Evolutionary conservation across 2,329 filamentous ascomycete species (phyloP), one percentile per base, ranked within the genome.

Genomic region (Cercospora sojina): DNA sequence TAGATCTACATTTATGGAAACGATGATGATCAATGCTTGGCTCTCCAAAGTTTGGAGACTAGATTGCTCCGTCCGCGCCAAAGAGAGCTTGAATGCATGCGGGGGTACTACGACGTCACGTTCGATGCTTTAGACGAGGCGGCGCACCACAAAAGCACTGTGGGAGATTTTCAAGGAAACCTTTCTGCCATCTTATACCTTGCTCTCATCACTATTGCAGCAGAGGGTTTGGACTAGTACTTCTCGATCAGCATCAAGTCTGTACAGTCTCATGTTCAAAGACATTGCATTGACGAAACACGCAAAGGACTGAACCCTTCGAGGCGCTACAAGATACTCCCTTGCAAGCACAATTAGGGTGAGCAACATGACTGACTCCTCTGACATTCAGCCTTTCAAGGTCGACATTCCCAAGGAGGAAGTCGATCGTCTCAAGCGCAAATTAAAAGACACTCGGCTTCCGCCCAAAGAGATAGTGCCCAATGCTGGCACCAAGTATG

Each of bases 381-480:
- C 25, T 51, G 59, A 62, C 59, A 74, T 79, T 64, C 75, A 70
- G 5, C 72, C 76, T 0, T 79, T 79, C 70, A 73, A 76, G 32
- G 74, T 78, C 25, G 72, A 66, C 5, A 76, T 80, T 27, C 73
- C 77, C 1, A 63, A 75, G 60, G 72, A 74, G 27, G 79, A 80
- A 63, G 76, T 80, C 16, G 74, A 80, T 41, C 70, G 78, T 1
- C 70, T 80, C 13, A 76, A 78, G 55, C 71, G 75, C 5, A 80
- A 80, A 69, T 72, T 79, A 6, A 71, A 71, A 60, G 77, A 80
- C 60, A 79, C 76, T 13, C 71, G 76, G 10, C 64, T 79, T 3
- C 78, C 78, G 0, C 70, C 75, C 1, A 72, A 74, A 6, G 75
- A 77, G 9, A 74, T 80, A 35, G 78, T 80, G 1, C 78, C 77